Evolutionary conservation across 2,329 filamentous ascomycete genomes (phyloP), one percentile per base, ranked within the genome.

Genomic region (Fusarium buharicum): DNA sequence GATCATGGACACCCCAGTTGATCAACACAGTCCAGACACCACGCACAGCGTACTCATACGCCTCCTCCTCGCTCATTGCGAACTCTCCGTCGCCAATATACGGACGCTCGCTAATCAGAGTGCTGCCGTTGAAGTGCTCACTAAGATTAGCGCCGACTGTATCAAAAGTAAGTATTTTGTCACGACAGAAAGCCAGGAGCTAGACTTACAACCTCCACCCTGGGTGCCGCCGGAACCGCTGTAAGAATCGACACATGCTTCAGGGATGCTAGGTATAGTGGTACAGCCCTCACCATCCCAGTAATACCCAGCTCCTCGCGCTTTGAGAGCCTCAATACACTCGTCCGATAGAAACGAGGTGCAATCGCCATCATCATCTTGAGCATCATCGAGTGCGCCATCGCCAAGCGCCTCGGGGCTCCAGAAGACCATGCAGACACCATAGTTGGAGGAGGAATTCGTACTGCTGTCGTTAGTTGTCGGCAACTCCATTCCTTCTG

Each of bases 1-100:
- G 16, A 28, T 39, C 20, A 28, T 41, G 38, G 11, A 41, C 40
- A 10, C 55, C 57, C 56, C 55, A 60, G 38, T 37, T 59, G 7
- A 60, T 55, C 56, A 60, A 28, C 3, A 60, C 49, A 24, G 33
- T 60, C 55, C 56, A 60, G 17, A 60, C 38, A 17, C 57, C 50
- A 34, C 55, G 49, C 18, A 60, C 43, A 27, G 55, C 55, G 28
- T 60, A 33, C 4, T 55, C 17, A 20, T 60, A 60, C 27, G 41
- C 49, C 14, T 60, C 55, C 31, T 50, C 33, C 24, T 60, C 20
- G 6, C 36, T 60, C 55, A 55, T 43, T 16, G n/a, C 33, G 22
- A 14, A n/a, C 9, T 22, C 10, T 30, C 36, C 10, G 10, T 13
- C n/a, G 11, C 49, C 39, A n/a, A 20, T 30, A 28, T 39, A 27